Percentiles rank a stretch among this genome's conserved stretches.
Evolutionary conservation across 1,284 basidiomycete genomes (phyloP).

Genomic region (Ceratorhiza oryzae-sativae): DNA sequence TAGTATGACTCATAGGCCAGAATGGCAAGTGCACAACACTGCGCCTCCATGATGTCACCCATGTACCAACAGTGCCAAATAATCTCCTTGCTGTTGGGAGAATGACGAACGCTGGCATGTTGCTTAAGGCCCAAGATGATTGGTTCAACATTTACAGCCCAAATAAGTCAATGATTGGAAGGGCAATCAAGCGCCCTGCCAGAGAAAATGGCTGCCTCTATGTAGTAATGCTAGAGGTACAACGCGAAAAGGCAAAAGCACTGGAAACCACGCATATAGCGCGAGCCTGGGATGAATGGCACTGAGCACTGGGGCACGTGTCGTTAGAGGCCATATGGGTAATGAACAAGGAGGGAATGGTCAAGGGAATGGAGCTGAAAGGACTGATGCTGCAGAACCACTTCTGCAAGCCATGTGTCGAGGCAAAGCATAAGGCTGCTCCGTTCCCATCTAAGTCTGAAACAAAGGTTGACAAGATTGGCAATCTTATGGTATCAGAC

Average conservation of each 20-base stretch:
- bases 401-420: constrained; percentile 15
- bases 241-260: neutral
- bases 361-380: constrained; percentile 13
- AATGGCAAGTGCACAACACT: neutral
- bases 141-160: neutral
- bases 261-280: neutral
- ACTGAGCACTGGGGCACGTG: neutral
- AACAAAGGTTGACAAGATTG: neutral
- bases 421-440: neutral
- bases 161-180: neutral
- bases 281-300: neutral
- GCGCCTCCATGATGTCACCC: neutral
- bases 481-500: neutral
- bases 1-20: neutral
- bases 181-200: neutral
- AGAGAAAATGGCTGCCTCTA: neutral
- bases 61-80: neutral
- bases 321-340: neutral
- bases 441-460: constrained; percentile 3
- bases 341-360: neutral
- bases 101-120: neutral
- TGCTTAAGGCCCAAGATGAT: neutral
- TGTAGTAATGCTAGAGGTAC: neutral
- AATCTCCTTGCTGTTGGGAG: neutral
- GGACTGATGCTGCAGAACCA: neutral